phyloP scores from a whole-genome alignment of 164 flowering plant genomes.

The Paratinospora sagittata region DNA sequence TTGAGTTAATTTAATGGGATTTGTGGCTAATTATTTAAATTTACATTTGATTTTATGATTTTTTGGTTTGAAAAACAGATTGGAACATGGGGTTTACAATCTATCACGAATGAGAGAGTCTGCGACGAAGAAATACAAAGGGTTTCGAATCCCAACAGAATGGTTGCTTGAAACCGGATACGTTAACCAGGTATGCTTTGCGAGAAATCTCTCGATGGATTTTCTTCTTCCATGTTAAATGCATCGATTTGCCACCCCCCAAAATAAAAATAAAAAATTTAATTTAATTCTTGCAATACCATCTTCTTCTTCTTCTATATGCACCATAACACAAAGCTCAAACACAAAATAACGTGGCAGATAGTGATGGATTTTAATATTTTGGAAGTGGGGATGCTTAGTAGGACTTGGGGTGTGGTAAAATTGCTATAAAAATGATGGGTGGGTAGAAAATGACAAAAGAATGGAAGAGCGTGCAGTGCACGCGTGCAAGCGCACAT shows the following conservation, averaged over 20 bases:
- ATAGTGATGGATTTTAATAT: background rate
- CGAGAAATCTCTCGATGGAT: background rate
- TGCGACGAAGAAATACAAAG: conserved; percentile 55
- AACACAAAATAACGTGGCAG: no score
- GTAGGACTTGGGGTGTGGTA: no score
- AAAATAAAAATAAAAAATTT: no score
- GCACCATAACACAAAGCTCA: background rate
- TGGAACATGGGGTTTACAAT: conserved; percentile 83
- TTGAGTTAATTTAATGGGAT: background rate
- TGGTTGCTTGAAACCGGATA: conserved; percentile 92
- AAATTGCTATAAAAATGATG: background rate
- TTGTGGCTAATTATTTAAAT: no score
- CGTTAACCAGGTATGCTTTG: conserved; percentile 57
- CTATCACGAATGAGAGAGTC: conserved; percentile 79
- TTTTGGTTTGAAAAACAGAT: conserved; percentile 39
- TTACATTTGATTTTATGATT: background rate
- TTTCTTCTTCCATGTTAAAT: background rate
- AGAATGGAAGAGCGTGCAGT: conserved; percentile 12
- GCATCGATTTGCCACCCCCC: background rate
- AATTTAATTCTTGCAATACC: background rate
- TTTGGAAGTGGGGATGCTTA: background rate
- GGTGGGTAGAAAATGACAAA: background rate
- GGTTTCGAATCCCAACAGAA: conserved; percentile 61
- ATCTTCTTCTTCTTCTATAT: no score
- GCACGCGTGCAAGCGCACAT: conserved; percentile 30